These are phyloP conservation scores for Carex kokanica DNA, from an alignment of 176 grass and related monocot species.

Conservation along the genomic window DNA sequence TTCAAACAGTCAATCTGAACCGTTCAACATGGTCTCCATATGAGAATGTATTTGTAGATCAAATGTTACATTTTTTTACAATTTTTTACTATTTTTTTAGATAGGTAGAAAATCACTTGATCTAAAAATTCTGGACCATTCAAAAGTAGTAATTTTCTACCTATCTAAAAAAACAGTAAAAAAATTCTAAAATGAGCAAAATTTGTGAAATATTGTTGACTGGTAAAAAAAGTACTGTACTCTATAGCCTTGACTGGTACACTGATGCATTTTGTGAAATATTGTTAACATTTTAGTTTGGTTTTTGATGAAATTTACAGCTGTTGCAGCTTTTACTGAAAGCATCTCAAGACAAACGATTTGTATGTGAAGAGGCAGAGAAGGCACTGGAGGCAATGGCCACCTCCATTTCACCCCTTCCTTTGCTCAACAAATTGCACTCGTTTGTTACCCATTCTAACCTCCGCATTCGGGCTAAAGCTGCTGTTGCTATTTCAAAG, in stretches of 20 bases:
- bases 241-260: neutral
- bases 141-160: too few relatives aligned
- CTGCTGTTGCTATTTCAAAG: conserved; percentile 79
- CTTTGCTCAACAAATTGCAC: conserved; percentile 66
- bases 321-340: conserved; percentile 90
- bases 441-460: conserved; percentile 80
- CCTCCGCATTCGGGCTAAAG: conserved; percentile 87
- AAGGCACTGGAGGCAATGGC: conserved; percentile 81
- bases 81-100: too few relatives aligned
- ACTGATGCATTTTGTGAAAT: neutral
- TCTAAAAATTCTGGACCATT: too few relatives aligned
- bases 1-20: too few relatives aligned
- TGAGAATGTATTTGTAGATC: too few relatives aligned
- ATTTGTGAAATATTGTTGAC: too few relatives aligned
- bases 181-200: too few relatives aligned
- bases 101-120: too few relatives aligned
- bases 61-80: too few relatives aligned
- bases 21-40: too few relatives aligned
- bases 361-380: conserved; percentile 93
- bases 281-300: neutral
- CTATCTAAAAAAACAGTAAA: too few relatives aligned
- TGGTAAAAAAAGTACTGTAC: neutral
- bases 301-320: conserved; percentile 24
- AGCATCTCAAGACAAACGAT: conserved; percentile 95
- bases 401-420: conserved; percentile 56